Conservation (phyloP, 768 basidiomycete species). For the Phlebiopsis flavidoalba region DNA sequence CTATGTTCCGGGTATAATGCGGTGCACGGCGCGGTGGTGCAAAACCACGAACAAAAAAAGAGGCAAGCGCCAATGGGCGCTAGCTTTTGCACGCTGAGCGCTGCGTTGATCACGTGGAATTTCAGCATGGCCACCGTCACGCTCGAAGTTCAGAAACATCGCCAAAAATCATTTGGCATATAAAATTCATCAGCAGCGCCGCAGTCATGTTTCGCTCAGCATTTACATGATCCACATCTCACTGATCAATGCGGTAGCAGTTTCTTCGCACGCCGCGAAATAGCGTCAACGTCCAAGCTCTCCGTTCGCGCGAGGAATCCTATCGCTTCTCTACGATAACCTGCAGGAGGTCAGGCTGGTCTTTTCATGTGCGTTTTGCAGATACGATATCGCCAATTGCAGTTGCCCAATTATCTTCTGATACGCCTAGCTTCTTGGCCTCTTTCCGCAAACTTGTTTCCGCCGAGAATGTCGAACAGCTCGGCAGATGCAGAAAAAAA, state of each 20-base stretch:
- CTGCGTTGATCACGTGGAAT: no score
- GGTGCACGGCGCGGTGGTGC: no score
- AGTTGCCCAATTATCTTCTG: constrained; percentile 40
- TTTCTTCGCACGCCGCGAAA: background rate
- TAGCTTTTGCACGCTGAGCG: no score
- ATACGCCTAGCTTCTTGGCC: background rate
- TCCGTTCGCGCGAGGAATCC: constrained; percentile 28
- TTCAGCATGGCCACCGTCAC: no score
- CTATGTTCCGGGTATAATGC: no score
- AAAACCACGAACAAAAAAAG: no score
- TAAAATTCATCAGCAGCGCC: no score
- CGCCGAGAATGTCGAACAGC: constrained; percentile 33
- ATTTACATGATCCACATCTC: no score
- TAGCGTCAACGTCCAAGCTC: background rate
- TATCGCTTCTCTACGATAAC: constrained; percentile 34
- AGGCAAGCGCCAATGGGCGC: no score
- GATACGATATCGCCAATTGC: constrained; percentile 42
- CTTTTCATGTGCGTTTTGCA: constrained; percentile 31
- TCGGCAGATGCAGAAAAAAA: constrained; percentile 33
- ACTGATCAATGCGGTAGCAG: background rate
- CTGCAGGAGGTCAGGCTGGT: constrained; percentile 36
- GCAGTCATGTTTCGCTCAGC: no score
- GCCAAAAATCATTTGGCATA: no score
- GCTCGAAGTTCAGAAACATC: no score
- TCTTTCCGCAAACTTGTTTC: constrained; percentile 20